A percentile compares a stretch with the other conserved stretches of the same genome.
phyloP scores from a whole-genome alignment of 2,329 filamentous ascomycete genomes.

The Pleoardoris graminearum region DNA sequence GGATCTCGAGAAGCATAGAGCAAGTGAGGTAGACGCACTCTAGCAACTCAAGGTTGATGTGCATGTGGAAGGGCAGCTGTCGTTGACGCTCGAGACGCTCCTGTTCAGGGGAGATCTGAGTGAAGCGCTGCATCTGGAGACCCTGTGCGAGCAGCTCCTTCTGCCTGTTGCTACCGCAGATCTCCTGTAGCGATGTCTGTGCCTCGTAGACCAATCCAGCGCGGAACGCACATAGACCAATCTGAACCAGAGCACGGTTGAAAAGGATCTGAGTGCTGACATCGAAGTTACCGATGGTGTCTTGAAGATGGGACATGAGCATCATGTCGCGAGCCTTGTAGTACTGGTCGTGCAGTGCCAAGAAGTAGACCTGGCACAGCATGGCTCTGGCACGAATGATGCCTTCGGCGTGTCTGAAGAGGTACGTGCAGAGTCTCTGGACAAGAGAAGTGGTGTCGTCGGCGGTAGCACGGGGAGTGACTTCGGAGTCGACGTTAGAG shows the following conservation, averaged over 20 bases:
- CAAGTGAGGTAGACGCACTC: conserved; percentile 99
- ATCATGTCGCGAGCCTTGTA: conserved; percentile 98
- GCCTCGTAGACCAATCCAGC: conserved; percentile 96
- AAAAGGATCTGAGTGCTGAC: conserved; percentile 97
- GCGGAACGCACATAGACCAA: conserved; percentile 97
- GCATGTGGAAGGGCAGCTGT: conserved; percentile 99
- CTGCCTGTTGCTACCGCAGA: conserved; percentile 94
- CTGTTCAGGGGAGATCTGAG: conserved; percentile 94
- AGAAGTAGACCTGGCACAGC: conserved; percentile 98
- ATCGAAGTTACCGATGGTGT: conserved; percentile 95
- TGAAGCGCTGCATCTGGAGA: conserved; percentile 97
- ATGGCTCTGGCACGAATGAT: conserved; percentile 96
- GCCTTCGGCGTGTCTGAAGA: conserved; percentile 91
- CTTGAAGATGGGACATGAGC: conserved; percentile 98
- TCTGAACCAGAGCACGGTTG: conserved; percentile 96
- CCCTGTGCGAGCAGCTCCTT: conserved; percentile 98
- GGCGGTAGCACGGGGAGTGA: conserved; percentile 73
- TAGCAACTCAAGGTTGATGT: conserved; percentile 97
- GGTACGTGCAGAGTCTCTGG: conserved; percentile 87
- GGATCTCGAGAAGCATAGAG: conserved; percentile 98
- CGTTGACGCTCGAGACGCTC: conserved; percentile 96
- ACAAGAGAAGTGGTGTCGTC: conserved; percentile 76
- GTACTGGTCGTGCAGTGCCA: conserved; percentile 96
- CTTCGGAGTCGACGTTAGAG: conserved; percentile 69
- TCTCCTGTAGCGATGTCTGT: conserved; percentile 96